Evolutionary conservation across 768 basidiomycete genomes (phyloP).

Genomic region (Filobasidium floriforme): DNA sequence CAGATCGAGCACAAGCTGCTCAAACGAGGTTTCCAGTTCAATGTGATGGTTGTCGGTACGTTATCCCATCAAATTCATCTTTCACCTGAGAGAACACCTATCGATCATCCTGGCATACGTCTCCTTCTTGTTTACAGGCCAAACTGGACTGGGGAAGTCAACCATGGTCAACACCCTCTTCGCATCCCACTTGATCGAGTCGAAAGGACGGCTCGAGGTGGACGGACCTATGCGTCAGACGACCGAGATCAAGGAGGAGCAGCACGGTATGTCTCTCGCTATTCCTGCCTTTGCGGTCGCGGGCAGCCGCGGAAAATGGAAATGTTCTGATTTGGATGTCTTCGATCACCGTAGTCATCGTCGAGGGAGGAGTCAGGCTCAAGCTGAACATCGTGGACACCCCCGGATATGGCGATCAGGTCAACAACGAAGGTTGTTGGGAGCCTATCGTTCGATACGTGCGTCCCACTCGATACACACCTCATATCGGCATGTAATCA

Average conservation of each 20-base stretch:
- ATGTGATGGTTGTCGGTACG: conserved; percentile 88
- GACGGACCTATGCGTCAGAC: conserved; percentile 90
- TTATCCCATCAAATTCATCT: conserved; percentile 3
- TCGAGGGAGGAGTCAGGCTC: conserved; percentile 89
- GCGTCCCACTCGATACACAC: too few species aligned
- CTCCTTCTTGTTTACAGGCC: conserved; percentile 53
- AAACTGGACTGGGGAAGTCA: conserved; percentile 96
- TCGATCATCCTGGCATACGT: neutral
- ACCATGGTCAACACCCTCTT: conserved; percentile 99
- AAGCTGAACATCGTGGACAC: conserved; percentile 97
- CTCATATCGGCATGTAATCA: too few species aligned
- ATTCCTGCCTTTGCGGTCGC: neutral
- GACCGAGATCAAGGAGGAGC: conserved; percentile 90
- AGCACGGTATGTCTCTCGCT: conserved; percentile 64
- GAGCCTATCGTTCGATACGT: conserved; percentile 98
- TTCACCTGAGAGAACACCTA: neutral
- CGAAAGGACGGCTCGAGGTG: conserved; percentile 81
- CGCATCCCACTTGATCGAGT: conserved; percentile 94
- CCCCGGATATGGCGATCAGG: conserved; percentile 94
- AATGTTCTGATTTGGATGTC: neutral
- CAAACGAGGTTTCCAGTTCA: conserved; percentile 99
- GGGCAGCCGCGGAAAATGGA: neutral
- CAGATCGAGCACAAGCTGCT: conserved; percentile 99
- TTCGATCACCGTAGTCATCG: conserved; percentile 59
- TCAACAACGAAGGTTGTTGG: conserved; percentile 99